Percentiles rank a stretch among this genome's conserved stretches.
phyloP scores from a whole-genome alignment of 2,329 filamentous ascomycete species.

The Seiridium cupressi region DNA sequence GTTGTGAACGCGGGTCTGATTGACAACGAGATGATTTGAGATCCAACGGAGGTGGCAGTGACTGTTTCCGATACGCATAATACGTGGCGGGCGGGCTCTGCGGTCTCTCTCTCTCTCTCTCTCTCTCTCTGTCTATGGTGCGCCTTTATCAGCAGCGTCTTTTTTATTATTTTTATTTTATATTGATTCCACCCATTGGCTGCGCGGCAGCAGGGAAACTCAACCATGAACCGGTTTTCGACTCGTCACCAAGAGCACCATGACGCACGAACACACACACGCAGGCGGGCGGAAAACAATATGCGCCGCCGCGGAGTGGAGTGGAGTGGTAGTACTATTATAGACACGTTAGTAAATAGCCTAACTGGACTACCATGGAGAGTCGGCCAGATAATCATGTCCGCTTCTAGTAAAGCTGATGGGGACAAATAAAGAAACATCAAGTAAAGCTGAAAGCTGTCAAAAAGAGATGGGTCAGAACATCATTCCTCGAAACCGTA shows the following conservation, averaged over 20 bases:
- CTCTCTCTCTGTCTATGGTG: background rate
- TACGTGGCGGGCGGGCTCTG: too few species aligned
- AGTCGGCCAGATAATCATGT: background rate
- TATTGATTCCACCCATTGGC: too few species aligned
- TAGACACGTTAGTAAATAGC: too few species aligned
- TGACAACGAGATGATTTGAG: background rate
- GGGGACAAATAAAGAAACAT: background rate
- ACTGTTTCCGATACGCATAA: background rate
- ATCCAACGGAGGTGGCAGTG: conserved; percentile 1
- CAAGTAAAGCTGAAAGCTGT: background rate
- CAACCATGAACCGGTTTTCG: background rate
- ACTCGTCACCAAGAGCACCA: background rate
- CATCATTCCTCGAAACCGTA: background rate
- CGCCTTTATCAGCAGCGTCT: background rate
- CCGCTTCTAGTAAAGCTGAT: background rate
- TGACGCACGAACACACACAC: background rate
- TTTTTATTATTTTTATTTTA: too few species aligned
- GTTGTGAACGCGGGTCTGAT: background rate
- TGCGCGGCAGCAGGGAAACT: too few species aligned
- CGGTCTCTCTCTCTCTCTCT: too few species aligned
- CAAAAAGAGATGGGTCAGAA: background rate
- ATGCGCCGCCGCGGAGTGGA: background rate
- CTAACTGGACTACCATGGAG: too few species aligned
- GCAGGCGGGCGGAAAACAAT: background rate
- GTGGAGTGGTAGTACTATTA: background rate